Conservation (phyloP, 2,329 filamentous ascomycete species). For the Teratosphaeria gauchensis region DNA sequence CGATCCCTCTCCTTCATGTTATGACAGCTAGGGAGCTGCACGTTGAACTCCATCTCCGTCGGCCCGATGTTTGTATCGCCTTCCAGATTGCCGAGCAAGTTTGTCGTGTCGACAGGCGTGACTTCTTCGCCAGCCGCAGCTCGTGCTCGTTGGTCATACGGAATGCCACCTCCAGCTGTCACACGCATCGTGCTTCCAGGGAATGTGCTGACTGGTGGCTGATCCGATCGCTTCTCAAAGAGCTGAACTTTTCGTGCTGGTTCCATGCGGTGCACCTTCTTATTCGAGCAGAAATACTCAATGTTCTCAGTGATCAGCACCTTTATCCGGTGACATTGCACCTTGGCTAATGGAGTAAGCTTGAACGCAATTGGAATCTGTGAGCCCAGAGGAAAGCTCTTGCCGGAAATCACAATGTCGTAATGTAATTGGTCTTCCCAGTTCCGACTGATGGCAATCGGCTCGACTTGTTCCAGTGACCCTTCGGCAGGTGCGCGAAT, state of each 20-base stretch:
- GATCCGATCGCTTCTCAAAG: conserved; percentile 80
- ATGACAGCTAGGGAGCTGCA: conserved; percentile 81
- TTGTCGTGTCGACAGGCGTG: conserved; percentile 47
- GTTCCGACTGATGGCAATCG: conserved; percentile 83
- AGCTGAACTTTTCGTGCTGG: conserved; percentile 74
- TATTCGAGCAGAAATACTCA: conserved; percentile 82
- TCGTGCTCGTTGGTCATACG: conserved; percentile 50
- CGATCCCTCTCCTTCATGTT: conserved; percentile 67
- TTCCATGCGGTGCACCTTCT: conserved; percentile 74
- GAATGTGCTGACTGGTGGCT: conserved; percentile 62
- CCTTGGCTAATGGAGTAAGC: conserved; percentile 82
- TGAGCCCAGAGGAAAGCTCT: conserved; percentile 81
- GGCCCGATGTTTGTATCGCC: conserved; percentile 70
- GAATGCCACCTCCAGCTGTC: conserved; percentile 69
- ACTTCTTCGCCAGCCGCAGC: conserved; percentile 48
- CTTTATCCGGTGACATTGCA: conserved; percentile 86
- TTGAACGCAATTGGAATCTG: conserved; percentile 92
- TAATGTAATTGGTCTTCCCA: conserved; percentile 96
- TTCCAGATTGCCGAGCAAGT: conserved; percentile 71
- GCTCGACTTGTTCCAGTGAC: conserved; percentile 82
- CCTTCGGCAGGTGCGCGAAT: conserved; percentile 80
- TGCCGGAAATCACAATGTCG: conserved; percentile 91
- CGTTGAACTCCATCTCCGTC: conserved; percentile 89
- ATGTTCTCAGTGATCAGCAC: conserved; percentile 84
- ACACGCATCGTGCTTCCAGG: conserved; percentile 67